phyloP scores from a whole-genome alignment of 208 protist species.

The Crithidia thermophila region DNA sequence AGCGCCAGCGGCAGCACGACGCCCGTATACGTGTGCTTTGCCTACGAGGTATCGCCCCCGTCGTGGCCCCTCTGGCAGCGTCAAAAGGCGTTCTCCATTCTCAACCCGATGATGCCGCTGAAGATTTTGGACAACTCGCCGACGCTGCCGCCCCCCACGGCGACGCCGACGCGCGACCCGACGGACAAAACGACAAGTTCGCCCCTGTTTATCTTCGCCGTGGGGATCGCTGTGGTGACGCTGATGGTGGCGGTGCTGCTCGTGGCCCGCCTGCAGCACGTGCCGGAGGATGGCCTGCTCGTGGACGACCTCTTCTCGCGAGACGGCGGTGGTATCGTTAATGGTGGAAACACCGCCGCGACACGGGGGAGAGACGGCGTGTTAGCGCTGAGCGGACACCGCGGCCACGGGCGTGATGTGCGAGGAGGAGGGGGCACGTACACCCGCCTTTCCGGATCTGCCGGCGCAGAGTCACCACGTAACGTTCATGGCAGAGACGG shows the following conservation, averaged over 20 bases:
- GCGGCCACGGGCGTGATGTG: too few species aligned
- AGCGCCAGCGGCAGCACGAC: conserved; percentile 37
- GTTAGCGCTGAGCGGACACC: too few species aligned
- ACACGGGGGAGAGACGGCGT: neutral
- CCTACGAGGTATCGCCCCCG: conserved; percentile 20
- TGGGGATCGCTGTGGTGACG: conserved; percentile 31
- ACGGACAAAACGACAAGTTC: conserved; percentile 23
- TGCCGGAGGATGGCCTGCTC: conserved; percentile 34
- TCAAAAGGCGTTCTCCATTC: conserved; percentile 24
- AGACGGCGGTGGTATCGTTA: neutral
- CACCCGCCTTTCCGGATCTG: too few species aligned
- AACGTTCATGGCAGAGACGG: too few species aligned
- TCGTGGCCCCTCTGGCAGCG: conserved; percentile 21
- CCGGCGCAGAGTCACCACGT: too few species aligned
- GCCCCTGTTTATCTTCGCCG: conserved; percentile 26
- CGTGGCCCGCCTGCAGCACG: conserved; percentile 33
- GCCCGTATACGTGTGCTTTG: conserved; percentile 50
- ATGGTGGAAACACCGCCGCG: neutral
- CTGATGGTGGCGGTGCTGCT: conserved; percentile 38
- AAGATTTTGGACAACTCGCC: conserved; percentile 26
- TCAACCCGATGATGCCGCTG: conserved; percentile 40
- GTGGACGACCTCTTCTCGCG: conserved; percentile 7
- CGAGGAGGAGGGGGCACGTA: too few species aligned
- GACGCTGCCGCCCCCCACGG: conserved; percentile 9
- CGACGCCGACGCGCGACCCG: conserved; percentile 28